A percentile compares a stretch with the other conserved stretches of the same genome.
These are phyloP conservation scores for Lodderomyces beijingensis DNA, from an alignment of 1,139 yeast species.

Conservation along the genomic window DNA sequence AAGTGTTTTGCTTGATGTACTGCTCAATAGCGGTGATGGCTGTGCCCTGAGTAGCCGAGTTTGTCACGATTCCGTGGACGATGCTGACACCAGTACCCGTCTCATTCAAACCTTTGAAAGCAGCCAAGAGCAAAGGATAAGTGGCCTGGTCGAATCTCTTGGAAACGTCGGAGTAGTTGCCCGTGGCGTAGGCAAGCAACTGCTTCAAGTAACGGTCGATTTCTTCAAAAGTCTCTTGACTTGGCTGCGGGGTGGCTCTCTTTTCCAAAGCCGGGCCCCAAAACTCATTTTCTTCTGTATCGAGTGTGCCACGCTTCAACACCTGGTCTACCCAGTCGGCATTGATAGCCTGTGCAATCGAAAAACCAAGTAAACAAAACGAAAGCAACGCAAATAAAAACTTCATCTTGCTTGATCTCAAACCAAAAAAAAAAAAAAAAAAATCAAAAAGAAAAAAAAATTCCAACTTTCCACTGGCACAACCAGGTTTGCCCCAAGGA, in stretches of 20 bases:
- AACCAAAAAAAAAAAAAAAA: too few relatives aligned
- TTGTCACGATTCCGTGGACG: slow-evolving; percentile 20
- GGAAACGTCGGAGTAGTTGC: not conserved
- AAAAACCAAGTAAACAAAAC: slow-evolving; percentile 11
- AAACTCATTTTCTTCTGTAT: too few relatives aligned
- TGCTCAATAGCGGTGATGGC: slow-evolving; percentile 20
- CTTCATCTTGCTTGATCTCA: slow-evolving; percentile 11
- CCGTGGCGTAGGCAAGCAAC: slow-evolving; percentile 6
- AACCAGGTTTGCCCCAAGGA: too few relatives aligned
- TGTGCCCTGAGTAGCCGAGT: slow-evolving; percentile 19
- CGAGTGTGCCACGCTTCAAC: too few relatives aligned
- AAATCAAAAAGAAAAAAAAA: too few relatives aligned
- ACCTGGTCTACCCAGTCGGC: slow-evolving; percentile 2
- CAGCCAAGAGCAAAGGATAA: slow-evolving; percentile 21
- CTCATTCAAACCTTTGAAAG: slow-evolving; percentile 24
- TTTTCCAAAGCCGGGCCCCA: slow-evolving; percentile 2
- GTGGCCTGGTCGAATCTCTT: slow-evolving; percentile 4
- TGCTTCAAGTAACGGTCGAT: slow-evolving; percentile 11
- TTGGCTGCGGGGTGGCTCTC: slow-evolving; percentile 4
- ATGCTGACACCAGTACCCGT: slow-evolving; percentile 24
- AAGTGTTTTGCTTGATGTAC: slow-evolving; percentile 20
- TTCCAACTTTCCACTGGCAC: too few relatives aligned
- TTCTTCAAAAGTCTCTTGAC: slow-evolving; percentile 6
- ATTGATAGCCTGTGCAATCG: slow-evolving; percentile 8
- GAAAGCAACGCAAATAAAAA: slow-evolving; percentile 10